Base-by-base conservation (phyloP, 2,329 filamentous ascomycete genomes). In the Cladosporium sp. region DNA sequence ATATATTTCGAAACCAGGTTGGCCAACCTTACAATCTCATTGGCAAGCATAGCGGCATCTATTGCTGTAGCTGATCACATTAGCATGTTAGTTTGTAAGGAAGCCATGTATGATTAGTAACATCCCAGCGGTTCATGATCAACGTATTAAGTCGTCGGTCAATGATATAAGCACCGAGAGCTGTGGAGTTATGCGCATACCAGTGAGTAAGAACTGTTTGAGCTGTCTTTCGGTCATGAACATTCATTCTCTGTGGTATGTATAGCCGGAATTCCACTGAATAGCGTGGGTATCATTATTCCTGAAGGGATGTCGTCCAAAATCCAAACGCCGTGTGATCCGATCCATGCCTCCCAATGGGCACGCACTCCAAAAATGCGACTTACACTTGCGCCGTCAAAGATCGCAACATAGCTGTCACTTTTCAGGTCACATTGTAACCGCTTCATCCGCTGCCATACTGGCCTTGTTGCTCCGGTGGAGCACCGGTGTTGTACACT, bases 401-500 rank as follows among this genome's bases (percentile, higher is more conserved):
- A 40, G 55, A 21, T 14, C n/a, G n/a, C 33, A 52, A 37, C 50
- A 56, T 46, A 18, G 16, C 46, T 23, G 50, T 8, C 21, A 40
- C 50, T 56, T 56, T 44, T 59, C 5, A 6, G 29, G 52, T 55
- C 52, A 55, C 14, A 26, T 14, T 10, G 10, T 29, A 11, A 21
- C 21, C 16, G 7, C 5, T 37, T 59, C 33, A 63, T 18, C 61
- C 33, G 21, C 61, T 63, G 50, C 61, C 61, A 14, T 63, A 63
- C 35, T 63, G 61, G 18, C 61, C 61, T 63, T 55, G 61, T 37
- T 63, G 61, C 50, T 63, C 61, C 8, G 50, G 49, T 5, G 50
- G 61, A 26, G 61, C 61, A 28, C 50, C 49, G 12, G 40, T 21
- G 23, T 46, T 57, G 46, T 65, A 65, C 55, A 65, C 57, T 66